phyloP scores from a whole-genome alignment of 23 red algal species.

The Chondrus crispus region DNA sequence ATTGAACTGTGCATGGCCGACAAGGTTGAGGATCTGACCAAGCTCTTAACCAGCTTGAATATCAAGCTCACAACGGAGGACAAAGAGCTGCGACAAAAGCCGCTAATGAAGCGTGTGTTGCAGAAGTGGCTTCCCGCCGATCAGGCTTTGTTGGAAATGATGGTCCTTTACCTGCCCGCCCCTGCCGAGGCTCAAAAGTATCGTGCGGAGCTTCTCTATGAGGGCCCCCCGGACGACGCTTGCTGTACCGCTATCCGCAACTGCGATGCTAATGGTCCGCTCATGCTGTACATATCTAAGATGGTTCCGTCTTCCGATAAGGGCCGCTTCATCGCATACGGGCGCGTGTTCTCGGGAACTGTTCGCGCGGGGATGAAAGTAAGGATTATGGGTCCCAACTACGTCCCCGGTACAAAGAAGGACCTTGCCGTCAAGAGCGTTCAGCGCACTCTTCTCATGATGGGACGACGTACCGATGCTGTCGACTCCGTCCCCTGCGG shows the following conservation, averaged over 20 bases:
- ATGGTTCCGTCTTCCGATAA: slow-evolving; percentile 98
- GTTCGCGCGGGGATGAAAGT: slow-evolving; percentile 94
- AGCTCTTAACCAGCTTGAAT: slow-evolving; percentile 68
- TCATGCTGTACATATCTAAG: slow-evolving; percentile 99
- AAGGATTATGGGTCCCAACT: slow-evolving; percentile 97
- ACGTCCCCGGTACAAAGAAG: slow-evolving; percentile 97
- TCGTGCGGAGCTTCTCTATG: slow-evolving; percentile 93
- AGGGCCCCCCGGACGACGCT: slow-evolving; percentile 94
- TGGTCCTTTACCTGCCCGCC: slow-evolving; percentile 93
- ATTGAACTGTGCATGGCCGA: slow-evolving; percentile 97
- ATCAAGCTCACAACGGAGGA: slow-evolving; percentile 92
- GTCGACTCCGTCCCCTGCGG: slow-evolving; percentile 97
- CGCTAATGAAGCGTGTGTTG: slow-evolving; percentile 98
- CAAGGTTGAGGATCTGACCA: slow-evolving; percentile 90
- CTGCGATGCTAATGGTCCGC: slow-evolving; percentile 96
- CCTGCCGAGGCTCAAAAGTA: slow-evolving; percentile 97
- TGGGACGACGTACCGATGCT: slow-evolving; percentile 91
- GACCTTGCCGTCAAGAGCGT: slow-evolving; percentile 94
- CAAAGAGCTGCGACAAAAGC: slow-evolving; percentile 91
- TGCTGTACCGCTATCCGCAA: slow-evolving; percentile 96
- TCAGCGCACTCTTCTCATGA: slow-evolving; percentile 97
- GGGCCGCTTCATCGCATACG: slow-evolving; percentile 97
- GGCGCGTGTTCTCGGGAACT: slow-evolving; percentile 97
- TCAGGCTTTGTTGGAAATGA: slow-evolving; percentile 98
- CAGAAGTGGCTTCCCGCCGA: slow-evolving; percentile 99